Base-by-base conservation (phyloP, 139 green algal species). In the Chlorokybus atmophyticus region DNA sequence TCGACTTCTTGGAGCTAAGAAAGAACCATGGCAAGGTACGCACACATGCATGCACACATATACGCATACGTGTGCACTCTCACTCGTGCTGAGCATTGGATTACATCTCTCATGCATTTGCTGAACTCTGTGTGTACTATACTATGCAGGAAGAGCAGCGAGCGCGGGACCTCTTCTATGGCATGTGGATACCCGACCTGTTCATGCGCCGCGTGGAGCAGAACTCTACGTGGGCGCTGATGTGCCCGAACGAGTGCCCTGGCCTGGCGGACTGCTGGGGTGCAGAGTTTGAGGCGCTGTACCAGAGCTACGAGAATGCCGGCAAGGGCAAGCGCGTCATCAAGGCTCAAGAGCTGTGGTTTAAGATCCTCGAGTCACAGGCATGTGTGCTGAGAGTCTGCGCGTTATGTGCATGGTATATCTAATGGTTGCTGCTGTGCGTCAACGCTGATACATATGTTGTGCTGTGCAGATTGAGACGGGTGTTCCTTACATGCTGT, bases 401-500 rank as follows among this genome's bases (percentile, higher is more conserved):
- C n/a, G n/a, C n/a, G n/a, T n/a, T n/a, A n/a, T n/a, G n/a, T n/a
- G n/a, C n/a, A n/a, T n/a, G n/a, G n/a, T n/a, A n/a, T n/a, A n/a
- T n/a, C n/a, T n/a, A n/a, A n/a, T n/a, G n/a, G n/a, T n/a, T n/a
- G n/a, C n/a, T n/a, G n/a, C n/a, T n/a, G n/a, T n/a, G n/a, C n/a
- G n/a, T n/a, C n/a, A n/a, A n/a, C n/a, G n/a, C n/a, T n/a, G n/a
- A n/a, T n/a, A n/a, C n/a, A n/a, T n/a, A 10, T 44, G 35, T 44
- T 44, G 14, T 44, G 35, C 35, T 44, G 10, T 44, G 10, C 62
- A 70, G 49, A 67, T 97, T 27, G 91, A 98, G 79, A 98, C 91
- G 0, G 91, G 91, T 63, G 97, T 95, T 78, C 91, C 91, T 5
- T 98, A 94, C 82, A 98, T 98, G 89, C 80, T 98, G 32, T 98